These are phyloP conservation scores for Arxiozyma heterogenica DNA, from an alignment of 1,139 yeast species.

Conservation along the genomic window DNA sequence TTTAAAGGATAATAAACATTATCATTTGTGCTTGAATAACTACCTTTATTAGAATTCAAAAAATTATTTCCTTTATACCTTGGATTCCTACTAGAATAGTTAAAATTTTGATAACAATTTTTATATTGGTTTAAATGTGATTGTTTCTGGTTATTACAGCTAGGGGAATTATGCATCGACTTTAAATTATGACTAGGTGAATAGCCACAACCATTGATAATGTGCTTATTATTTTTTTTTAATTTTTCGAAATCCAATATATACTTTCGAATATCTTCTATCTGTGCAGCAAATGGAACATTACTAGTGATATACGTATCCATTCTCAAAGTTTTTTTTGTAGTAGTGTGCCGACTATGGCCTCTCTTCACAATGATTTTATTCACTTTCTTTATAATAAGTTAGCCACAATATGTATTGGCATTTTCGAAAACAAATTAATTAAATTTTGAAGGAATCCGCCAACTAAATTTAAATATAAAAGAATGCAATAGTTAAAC, in stretches of 20 bases:
- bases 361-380: neutral
- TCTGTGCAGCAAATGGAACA: conserved; percentile 29
- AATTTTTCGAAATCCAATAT: conserved; percentile 20
- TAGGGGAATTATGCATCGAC: neutral
- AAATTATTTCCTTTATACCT: neutral
- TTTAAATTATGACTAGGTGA: neutral
- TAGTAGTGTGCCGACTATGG: neutral
- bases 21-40: conserved; percentile 4
- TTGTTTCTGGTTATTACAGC: neutral
- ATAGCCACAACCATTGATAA: conserved; percentile 1
- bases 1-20: conserved; percentile 3
- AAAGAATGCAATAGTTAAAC: too few relatives aligned
- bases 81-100: conserved; percentile 1
- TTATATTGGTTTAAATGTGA: neutral
- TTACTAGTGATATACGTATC: conserved; percentile 13
- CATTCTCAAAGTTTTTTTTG: neutral
- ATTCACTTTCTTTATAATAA: too few relatives aligned
- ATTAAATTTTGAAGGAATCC: too few relatives aligned
- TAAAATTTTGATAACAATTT: neutral
- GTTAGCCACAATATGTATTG: neutral
- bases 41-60: conserved; percentile 3
- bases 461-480: too few relatives aligned
- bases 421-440: neutral
- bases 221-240: conserved; percentile 4
- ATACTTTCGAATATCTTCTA: conserved; percentile 30